Percentiles rank a stretch among this genome's conserved stretches.
Conservation (phyloP, 208 protist genomes). For the Acanthamoeba royreba region DNA sequence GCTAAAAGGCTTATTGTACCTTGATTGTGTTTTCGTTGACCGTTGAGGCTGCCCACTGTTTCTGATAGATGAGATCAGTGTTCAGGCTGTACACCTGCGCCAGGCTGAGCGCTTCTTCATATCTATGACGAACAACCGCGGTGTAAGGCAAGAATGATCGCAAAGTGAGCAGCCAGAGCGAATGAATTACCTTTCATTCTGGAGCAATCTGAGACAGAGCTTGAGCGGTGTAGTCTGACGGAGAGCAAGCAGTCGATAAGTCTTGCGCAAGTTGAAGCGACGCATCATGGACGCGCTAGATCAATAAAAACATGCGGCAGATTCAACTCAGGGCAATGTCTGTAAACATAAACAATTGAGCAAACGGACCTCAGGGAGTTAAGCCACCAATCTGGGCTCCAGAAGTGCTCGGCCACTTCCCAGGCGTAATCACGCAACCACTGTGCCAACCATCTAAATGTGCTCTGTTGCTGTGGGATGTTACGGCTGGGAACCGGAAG, state of each 20-base stretch:
- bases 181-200: neutral
- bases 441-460: neutral
- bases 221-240: conserved; percentile 2
- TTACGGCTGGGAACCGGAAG: neutral
- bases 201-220: neutral
- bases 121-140: neutral
- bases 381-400: neutral
- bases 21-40: neutral
- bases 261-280: neutral
- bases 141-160: neutral
- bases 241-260: neutral
- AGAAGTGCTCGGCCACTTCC: neutral
- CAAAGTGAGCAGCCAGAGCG: neutral
- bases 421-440: neutral
- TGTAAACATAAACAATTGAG: neutral
- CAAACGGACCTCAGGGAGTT: neutral
- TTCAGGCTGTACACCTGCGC: conserved; percentile 9
- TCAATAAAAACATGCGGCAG: too few relatives aligned
- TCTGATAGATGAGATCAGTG: conserved; percentile 43
- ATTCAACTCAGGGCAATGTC: neutral
- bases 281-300: neutral
- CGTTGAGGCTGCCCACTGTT: conserved; percentile 19
- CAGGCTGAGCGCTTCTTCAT: conserved; percentile 24
- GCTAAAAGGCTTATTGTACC: neutral
- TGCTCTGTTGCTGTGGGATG: too few relatives aligned